Percentiles rank a stretch among this genome's conserved stretches.
phyloP scores from a whole-genome alignment of 2,329 filamentous ascomycete genomes.

The Pseudogymnoascus sp. region DNA sequence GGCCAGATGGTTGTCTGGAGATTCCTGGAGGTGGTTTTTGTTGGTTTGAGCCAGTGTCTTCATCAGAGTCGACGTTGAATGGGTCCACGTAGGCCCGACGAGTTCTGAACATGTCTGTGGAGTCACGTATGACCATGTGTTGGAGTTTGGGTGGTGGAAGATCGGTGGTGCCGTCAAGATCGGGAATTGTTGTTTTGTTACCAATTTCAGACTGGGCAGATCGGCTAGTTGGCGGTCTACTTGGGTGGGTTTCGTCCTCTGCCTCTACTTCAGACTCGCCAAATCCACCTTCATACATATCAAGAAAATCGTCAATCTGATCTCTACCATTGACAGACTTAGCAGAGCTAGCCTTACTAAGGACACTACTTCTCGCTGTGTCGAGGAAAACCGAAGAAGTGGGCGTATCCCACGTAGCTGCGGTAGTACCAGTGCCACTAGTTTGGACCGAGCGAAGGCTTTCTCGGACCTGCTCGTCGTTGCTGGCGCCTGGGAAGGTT shows the following conservation, averaged over 20 bases:
- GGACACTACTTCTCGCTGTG: slow-evolving; percentile 74
- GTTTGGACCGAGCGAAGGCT: slow-evolving; percentile 46
- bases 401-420: background rate
- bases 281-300: slow-evolving; percentile 60
- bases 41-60: background rate
- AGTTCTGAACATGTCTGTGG: background rate
- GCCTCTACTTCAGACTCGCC: slow-evolving; percentile 37
- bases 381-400: slow-evolving; percentile 18
- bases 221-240: slow-evolving; percentile 12
- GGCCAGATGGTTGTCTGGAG: background rate
- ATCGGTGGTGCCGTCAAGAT: background rate
- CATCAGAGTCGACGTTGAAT: background rate
- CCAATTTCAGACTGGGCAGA: slow-evolving; percentile 15
- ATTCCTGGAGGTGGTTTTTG: background rate
- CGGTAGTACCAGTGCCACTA: background rate
- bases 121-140: background rate
- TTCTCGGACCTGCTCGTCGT: slow-evolving; percentile 39
- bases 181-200: background rate
- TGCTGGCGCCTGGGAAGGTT: slow-evolving; percentile 23
- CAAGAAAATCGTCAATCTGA: slow-evolving; percentile 62
- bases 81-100: background rate
- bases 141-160: background rate
- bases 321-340: slow-evolving; percentile 49
- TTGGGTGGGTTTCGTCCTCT: slow-evolving; percentile 30
- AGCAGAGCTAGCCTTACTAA: slow-evolving; percentile 71